Percentiles rank a stretch among this genome's conserved stretches.
These are phyloP conservation scores for Asterophora lycoperdoides DNA, from an alignment of 768 basidiomycete genomes.

Conservation along the genomic window DNA sequence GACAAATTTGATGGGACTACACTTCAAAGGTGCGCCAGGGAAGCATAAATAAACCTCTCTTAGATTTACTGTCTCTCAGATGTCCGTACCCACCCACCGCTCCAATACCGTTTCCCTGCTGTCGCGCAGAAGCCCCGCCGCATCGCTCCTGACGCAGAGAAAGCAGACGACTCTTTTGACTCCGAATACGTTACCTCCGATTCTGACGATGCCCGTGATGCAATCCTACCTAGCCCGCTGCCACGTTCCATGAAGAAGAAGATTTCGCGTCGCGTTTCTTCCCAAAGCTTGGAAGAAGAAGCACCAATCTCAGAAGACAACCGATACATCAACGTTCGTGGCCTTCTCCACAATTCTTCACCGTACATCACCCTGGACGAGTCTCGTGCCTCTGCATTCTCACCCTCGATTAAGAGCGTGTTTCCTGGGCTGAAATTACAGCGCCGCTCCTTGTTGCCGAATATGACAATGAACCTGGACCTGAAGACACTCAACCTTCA, in stretches of 20 bases:
- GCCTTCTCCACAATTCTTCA: conserved; percentile 35
- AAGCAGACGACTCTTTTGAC: conserved; percentile 6
- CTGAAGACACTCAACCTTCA: conserved; percentile 57
- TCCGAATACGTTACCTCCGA: conserved; percentile 23
- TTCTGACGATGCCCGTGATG: conserved; percentile 35
- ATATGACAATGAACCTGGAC: conserved; percentile 51
- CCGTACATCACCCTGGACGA: conserved; percentile 47
- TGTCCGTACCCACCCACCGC: conserved; percentile 61
- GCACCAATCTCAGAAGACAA: conserved; percentile 21
- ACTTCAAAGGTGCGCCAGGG: conserved; percentile 52
- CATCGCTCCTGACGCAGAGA: neutral
- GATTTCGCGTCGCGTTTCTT: conserved; percentile 12
- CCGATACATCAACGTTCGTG: conserved; percentile 32
- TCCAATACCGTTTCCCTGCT: conserved; percentile 55
- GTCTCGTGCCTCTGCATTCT: conserved; percentile 36
- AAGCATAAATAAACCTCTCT: neutral
- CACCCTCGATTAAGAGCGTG: conserved; percentile 33
- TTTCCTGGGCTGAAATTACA: conserved; percentile 18
- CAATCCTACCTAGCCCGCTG: conserved; percentile 27
- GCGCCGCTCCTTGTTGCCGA: conserved; percentile 43
- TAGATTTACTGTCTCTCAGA: conserved; percentile 32
- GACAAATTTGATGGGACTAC: conserved; percentile 48
- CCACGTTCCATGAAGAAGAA: conserved; percentile 19
- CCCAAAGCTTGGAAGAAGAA: conserved; percentile 19
- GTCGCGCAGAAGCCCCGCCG: conserved; percentile 17